A percentile compares a stretch with the other conserved stretches of the same genome.
Evolutionary conservation across 2,329 filamentous ascomycete genomes (phyloP).

Genomic region (Cladosporium sp.): DNA sequence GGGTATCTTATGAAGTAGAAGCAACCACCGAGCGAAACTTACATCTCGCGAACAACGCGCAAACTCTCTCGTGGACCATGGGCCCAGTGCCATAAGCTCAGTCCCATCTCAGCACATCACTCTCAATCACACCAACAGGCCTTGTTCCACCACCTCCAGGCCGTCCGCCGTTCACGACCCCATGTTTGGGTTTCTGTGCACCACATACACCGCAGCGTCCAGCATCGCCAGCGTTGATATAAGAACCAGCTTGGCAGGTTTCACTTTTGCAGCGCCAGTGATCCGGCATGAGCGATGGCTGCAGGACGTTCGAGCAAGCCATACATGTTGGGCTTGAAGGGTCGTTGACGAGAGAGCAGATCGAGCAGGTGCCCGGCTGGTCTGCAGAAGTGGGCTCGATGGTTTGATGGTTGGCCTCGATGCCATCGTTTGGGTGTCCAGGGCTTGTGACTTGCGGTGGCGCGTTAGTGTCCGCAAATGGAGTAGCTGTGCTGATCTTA

Average conservation of each 20-base stretch:
- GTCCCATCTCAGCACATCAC: slow-evolving; percentile 37
- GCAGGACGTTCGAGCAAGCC: slow-evolving; percentile 70
- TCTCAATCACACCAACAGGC: slow-evolving; percentile 29
- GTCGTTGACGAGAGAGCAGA: slow-evolving; percentile 70
- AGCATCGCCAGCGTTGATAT: slow-evolving; percentile 69
- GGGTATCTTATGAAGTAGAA: background rate
- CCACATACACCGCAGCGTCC: slow-evolving; percentile 72
- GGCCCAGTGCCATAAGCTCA: slow-evolving; percentile 20
- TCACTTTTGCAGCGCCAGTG: slow-evolving; percentile 65
- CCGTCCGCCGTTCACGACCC: background rate
- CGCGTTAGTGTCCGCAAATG: background rate
- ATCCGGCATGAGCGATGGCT: slow-evolving; percentile 51
- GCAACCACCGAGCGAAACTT: background rate
- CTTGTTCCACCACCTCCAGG: slow-evolving; percentile 11
- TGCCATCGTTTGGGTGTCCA: background rate
- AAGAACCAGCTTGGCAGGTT: slow-evolving; percentile 57
- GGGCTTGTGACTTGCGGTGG: background rate
- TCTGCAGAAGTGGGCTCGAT: background rate
- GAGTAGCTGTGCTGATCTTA: too few relatives aligned
- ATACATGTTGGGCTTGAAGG: slow-evolving; percentile 58
- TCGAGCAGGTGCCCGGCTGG: slow-evolving; percentile 41
- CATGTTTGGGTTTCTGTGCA: slow-evolving; percentile 30
- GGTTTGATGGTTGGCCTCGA: background rate
- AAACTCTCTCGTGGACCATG: background rate
- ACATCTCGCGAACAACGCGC: background rate